Base-by-base conservation (phyloP, 2,329 filamentous ascomycete genomes). In the Fonsecaea multimorphosa region DNA sequence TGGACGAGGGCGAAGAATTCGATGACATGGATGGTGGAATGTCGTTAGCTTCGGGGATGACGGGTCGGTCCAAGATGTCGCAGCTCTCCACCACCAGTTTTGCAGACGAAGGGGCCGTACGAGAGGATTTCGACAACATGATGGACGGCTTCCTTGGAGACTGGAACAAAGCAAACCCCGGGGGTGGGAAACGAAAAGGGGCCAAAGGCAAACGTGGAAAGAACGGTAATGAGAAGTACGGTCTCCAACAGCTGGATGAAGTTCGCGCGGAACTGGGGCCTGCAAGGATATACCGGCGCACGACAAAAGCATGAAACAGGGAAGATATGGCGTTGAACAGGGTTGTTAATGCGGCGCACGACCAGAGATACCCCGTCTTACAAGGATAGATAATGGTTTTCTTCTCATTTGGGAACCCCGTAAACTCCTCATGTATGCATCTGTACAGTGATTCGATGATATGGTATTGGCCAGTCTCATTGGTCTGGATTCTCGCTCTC, bases 141-240 rank as follows among this genome's bases (percentile, higher is more conserved):
- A 88, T 99, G 83, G 94, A 98, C 75, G 93, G 97, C 63, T 99
- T 99, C 79, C 80, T 98, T 29, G 91, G 88, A 8, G 88, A 83
- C 36, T 82, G 80, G 80, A 78, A 80, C 52, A 78, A 79, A 70
- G 78, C 81, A 57, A 75, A 73, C 46, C 72, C 71, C 7, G 69
- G 71, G 34, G 69, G 71, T 38, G 71, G 77, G 72, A 82, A 81
- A 72, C 74, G 78, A 7, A 80, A 78, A 68, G 80, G 75, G 8
- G 78, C 76, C 11, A 80, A 82, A 71, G 77, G 74, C 80, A 89
- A 88, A 76, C 79, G 84, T 61, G 86, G 92, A 22, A 94, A 93
- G 81, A 92, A 93, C 79, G 89, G 89, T 19, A 91, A 90, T 75
- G 88, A 90, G 70, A 89, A 91, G 76, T 91, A 86, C 66, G 95